These are phyloP conservation scores for Zalerion maritima DNA, from an alignment of 495 filamentous ascomycete genomes.

Conservation along the genomic window DNA sequence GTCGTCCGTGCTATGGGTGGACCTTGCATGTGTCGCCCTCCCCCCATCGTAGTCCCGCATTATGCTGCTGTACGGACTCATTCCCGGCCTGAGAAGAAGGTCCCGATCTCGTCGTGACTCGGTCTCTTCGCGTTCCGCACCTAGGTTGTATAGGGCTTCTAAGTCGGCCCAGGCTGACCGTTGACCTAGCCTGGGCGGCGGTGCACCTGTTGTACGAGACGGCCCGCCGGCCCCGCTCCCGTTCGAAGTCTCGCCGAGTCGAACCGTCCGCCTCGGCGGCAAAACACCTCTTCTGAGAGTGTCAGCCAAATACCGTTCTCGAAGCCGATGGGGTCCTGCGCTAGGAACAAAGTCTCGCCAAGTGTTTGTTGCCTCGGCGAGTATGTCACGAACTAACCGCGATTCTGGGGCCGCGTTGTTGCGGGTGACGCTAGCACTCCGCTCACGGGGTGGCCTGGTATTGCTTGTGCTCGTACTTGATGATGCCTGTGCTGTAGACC, in stretches of 20 bases:
- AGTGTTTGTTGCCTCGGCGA: too few relatives aligned
- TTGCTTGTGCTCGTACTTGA: constrained; percentile 4
- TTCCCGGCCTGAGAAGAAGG: constrained; percentile 3
- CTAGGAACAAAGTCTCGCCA: too few relatives aligned
- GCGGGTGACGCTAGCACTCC: constrained; percentile 11
- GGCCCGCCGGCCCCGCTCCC: too few relatives aligned
- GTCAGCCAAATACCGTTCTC: too few relatives aligned
- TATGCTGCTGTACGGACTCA: constrained; percentile 1
- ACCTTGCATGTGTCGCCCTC: constrained; percentile 9
- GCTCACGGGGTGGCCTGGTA: constrained; percentile 8
- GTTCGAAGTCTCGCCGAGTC: constrained; percentile 1
- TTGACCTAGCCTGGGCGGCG: constrained; percentile 7
- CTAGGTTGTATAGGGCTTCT: constrained; percentile 18
- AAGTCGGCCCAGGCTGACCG: constrained; percentile 19
- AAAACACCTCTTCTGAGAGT: too few relatives aligned
- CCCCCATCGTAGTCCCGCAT: constrained; percentile 18
- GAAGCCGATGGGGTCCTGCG: too few relatives aligned
- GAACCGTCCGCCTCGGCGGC: too few relatives aligned
- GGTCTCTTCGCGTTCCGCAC: constrained; percentile 5
- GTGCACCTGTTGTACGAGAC: constrained; percentile 7
- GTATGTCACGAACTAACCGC: too few relatives aligned
- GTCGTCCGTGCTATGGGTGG: constrained; percentile 21
- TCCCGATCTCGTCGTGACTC: constrained; percentile 1
- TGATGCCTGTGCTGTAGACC: constrained; percentile 6
- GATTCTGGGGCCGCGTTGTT: neutral